Percentiles rank a stretch among this genome's conserved stretches.
These are phyloP conservation scores for Ganoderma lucidum DNA, from an alignment of 1,284 basidiomycete species.

Conservation along the genomic window DNA sequence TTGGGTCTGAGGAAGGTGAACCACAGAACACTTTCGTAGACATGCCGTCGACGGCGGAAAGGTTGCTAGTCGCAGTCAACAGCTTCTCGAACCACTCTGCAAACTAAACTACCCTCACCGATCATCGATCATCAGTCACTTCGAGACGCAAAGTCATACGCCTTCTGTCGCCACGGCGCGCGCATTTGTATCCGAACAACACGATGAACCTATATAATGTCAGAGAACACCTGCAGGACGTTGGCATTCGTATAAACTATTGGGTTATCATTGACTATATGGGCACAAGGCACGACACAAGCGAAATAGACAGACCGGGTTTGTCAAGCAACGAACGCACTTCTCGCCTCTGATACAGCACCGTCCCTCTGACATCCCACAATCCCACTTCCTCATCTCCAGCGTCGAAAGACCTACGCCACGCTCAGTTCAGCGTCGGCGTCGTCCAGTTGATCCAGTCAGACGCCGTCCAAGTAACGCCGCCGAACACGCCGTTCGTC, in stretches of 20 bases:
- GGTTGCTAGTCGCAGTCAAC: background rate
- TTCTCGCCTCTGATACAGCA: background rate
- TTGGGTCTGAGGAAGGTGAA: background rate
- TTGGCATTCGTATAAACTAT: background rate
- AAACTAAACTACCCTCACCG: background rate
- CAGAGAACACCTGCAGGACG: background rate
- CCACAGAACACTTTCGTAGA: background rate
- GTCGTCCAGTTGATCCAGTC: slow-evolving; percentile 59
- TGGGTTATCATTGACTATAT: background rate
- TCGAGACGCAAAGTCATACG: background rate
- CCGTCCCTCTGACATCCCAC: background rate
- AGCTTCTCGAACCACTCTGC: background rate
- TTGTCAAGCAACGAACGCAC: background rate
- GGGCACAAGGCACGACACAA: background rate
- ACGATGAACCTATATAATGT: background rate
- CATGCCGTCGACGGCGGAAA: background rate
- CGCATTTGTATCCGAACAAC: background rate
- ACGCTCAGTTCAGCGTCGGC: slow-evolving; percentile 43
- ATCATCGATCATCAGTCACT: background rate
- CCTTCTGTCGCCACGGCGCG: background rate
- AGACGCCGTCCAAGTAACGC: slow-evolving; percentile 47
- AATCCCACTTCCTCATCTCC: background rate
- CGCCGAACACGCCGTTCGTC: slow-evolving; percentile 53
- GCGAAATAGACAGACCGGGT: background rate
- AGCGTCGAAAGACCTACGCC: background rate